phyloP scores from a whole-genome alignment of 192 early-diverging fungal species.

The Coemansia sp. region DNA sequence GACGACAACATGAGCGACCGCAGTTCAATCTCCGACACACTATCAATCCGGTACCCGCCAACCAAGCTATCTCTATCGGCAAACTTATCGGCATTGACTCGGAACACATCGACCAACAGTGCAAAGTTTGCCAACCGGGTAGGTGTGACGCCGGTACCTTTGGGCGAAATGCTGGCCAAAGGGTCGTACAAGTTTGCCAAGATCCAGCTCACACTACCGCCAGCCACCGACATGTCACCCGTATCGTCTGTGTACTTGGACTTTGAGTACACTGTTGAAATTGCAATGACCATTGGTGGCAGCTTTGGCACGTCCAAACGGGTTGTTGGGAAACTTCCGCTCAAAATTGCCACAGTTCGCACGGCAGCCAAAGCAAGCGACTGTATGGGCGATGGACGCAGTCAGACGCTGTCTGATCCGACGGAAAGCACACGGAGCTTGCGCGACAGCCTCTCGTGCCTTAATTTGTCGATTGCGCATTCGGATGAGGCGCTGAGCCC shows the following conservation, averaged over 20 bases:
- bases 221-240: slow-evolving; percentile 42
- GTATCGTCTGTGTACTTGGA: slow-evolving; percentile 53
- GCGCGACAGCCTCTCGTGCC: slow-evolving; percentile 41
- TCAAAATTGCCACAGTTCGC: slow-evolving; percentile 46
- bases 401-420: slow-evolving; percentile 17
- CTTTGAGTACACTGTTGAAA: slow-evolving; percentile 52
- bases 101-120: slow-evolving; percentile 14
- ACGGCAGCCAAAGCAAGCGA: slow-evolving; percentile 17
- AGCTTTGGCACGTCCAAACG: slow-evolving; percentile 49
- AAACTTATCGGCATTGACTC: slow-evolving; percentile 30
- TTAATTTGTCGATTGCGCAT: slow-evolving; percentile 45
- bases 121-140: slow-evolving; percentile 16
- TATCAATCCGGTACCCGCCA: slow-evolving; percentile 46
- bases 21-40: slow-evolving; percentile 48
- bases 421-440: slow-evolving; percentile 26
- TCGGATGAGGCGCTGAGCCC: slow-evolving; percentile 21
- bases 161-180: slow-evolving; percentile 41
- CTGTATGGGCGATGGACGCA: neutral
- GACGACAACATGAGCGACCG: slow-evolving; percentile 49
- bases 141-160: slow-evolving; percentile 31
- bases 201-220: slow-evolving; percentile 48
- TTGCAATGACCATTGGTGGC: slow-evolving; percentile 41
- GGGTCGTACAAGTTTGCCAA: slow-evolving; percentile 54
- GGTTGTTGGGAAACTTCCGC: slow-evolving; percentile 32
- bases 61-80: slow-evolving; percentile 12